These are phyloP conservation scores for Neurospora sp. DNA, from an alignment of 495 filamentous ascomycete genomes.

Conservation along the genomic window DNA sequence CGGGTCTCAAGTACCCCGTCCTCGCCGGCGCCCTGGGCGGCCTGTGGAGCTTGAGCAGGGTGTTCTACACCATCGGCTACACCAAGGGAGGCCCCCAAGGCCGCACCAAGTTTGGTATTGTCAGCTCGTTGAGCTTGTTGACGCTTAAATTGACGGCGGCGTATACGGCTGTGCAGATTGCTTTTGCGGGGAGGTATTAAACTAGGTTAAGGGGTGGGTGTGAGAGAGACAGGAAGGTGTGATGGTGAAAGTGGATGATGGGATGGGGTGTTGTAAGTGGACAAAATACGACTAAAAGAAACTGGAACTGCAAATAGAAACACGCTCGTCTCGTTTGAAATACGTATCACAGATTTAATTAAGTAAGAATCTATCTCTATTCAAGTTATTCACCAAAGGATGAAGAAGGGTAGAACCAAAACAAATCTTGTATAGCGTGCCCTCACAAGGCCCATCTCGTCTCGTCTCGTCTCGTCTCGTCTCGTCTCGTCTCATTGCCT, in stretches of 20 bases:
- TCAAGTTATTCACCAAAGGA: not conserved
- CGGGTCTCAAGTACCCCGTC: conserved; percentile 46
- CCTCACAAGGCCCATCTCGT: not conserved
- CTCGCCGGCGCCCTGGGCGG: conserved; percentile 40
- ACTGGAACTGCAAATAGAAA: too few relatives aligned
- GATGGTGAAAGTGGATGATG: too few relatives aligned
- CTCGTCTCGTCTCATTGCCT: too few relatives aligned
- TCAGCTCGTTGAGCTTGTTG: conserved; percentile 12
- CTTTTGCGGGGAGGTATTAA: conserved; percentile 13
- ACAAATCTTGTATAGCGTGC: not conserved
- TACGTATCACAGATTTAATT: not conserved
- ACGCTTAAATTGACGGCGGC: conserved; percentile 24
- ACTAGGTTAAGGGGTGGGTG: not conserved
- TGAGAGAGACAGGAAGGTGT: not conserved
- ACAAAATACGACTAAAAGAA: too few relatives aligned
- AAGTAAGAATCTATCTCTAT: not conserved
- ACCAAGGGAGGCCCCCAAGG: conserved; percentile 27
- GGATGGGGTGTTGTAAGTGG: too few relatives aligned
- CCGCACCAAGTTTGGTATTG: conserved; percentile 14
- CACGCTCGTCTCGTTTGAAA: not conserved
- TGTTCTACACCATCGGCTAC: conserved; percentile 53
- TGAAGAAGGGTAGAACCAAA: not conserved
- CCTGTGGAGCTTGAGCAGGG: conserved; percentile 45
- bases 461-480: not conserved
- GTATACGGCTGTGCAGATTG: conserved; percentile 20